Base-by-base conservation (phyloP, 73 alveolate genomes). In the Uronychia binucleata region DNA sequence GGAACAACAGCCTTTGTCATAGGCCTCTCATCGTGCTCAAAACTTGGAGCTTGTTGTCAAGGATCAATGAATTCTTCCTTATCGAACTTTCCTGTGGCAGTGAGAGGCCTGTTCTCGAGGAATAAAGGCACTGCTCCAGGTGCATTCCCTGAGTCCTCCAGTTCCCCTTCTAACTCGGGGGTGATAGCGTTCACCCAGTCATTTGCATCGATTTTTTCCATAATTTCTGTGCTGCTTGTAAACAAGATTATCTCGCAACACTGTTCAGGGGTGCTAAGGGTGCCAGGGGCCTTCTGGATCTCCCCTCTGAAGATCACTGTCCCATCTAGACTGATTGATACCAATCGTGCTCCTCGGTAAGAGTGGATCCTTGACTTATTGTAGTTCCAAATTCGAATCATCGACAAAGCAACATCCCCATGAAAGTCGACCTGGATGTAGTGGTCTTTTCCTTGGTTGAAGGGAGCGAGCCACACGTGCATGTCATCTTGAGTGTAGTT, bases 391-490 rank as follows among this genome's bases (percentile, higher is more conserved):
- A 96, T 94, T 74, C 99, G 59, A 28, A 96, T 96, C 97, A 96
- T 91, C 25, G 97, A 86, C 0, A 96, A 79, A 59, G 84, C 75
- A 67, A 77, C 76, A 75, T 83, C 76, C 1, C 59, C 35, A n/a
- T 46, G 57, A 1, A 34, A 28, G 34, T 82, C 74, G 30, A 96
- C 89, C 28, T 86, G 59, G 30, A 96, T 89, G 28, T 83, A 79
- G 83, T 96, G 93, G 26, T 82, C 91, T 29, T 94, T 86, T 30
- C 99, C 98, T 46, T 92, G 87, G n/a, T 94, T 86, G 85, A 92
- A 96, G 27, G 99, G 99, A 78, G 98, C 95, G 75, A 96, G 90
- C 98, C 99, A 96, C 26, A 92, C 96, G 75, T 96, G 99, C 77
- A 94, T 30, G 82, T 96, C 99, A 82, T 95, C 97, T 31, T 87